Evolutionary conservation across 768 basidiomycete genomes (phyloP).

Genomic region (Phaeotremella fagi): DNA sequence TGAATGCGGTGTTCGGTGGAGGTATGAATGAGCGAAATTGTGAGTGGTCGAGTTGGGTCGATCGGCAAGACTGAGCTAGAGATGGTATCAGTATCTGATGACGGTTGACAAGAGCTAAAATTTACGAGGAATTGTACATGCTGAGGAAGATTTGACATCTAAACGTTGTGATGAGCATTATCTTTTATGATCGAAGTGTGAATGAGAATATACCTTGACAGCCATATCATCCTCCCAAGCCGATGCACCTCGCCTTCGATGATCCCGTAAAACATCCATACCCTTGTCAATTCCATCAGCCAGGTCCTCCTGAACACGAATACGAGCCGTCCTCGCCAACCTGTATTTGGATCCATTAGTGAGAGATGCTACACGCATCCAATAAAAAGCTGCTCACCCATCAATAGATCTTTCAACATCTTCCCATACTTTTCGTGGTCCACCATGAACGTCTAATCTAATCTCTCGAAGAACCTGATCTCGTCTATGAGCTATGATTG

Average conservation of each 20-base stretch:
- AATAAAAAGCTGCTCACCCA: constrained; percentile 8
- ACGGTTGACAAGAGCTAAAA: not conserved
- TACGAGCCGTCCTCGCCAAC: constrained; percentile 13
- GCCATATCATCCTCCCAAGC: constrained; percentile 27
- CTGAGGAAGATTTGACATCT: constrained; percentile 32
- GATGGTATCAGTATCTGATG: not conserved
- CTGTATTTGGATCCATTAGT: not conserved
- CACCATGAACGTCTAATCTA: constrained; percentile 18
- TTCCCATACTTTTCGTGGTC: constrained; percentile 27
- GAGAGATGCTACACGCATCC: not conserved
- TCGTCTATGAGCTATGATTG: not conserved
- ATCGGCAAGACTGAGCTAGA: constrained; percentile 26
- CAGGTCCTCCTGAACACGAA: constrained; percentile 29
- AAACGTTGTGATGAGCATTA: not conserved
- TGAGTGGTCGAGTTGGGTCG: constrained; percentile 17
- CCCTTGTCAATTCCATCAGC: constrained; percentile 30
- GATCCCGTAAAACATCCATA: constrained; percentile 1
- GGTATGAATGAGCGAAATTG: constrained; percentile 21
- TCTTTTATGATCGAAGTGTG: too few relatives aligned
- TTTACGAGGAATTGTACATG: constrained; percentile 35
- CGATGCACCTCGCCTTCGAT: not conserved
- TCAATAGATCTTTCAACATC: constrained; percentile 16
- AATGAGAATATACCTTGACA: constrained; percentile 20
- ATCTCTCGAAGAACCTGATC: constrained; percentile 18
- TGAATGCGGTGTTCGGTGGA: constrained; percentile 6